Conservation (phyloP, 192 early-diverging fungal species). For the Coemansia erecta region DNA sequence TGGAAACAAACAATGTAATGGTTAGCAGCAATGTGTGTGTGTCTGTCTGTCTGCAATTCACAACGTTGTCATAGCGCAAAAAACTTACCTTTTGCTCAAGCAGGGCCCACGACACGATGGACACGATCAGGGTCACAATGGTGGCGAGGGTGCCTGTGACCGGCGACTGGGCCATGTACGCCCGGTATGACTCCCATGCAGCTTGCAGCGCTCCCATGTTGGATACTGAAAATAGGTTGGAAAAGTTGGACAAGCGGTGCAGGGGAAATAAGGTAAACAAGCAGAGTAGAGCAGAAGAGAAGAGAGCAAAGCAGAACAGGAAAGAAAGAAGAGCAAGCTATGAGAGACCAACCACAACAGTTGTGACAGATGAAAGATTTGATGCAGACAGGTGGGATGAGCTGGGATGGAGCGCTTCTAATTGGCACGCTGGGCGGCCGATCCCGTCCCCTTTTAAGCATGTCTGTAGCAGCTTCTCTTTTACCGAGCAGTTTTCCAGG, state of each 20-base stretch:
- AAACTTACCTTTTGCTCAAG: constrained; percentile 40
- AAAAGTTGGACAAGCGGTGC: not conserved
- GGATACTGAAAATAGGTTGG: not conserved
- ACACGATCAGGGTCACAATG: constrained; percentile 22
- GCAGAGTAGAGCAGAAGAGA: not conserved
- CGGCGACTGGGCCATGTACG: constrained; percentile 40
- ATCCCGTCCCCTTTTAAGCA: no score
- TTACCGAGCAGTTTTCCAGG: no score
- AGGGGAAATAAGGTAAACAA: constrained; percentile 5
- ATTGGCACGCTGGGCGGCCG: no score
- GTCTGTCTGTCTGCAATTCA: no score
- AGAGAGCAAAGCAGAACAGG: no score
- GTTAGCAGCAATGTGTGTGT: not conserved
- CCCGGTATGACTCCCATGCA: constrained; percentile 35
- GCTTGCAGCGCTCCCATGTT: constrained; percentile 34
- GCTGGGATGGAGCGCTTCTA: not conserved
- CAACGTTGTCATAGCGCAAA: not conserved
- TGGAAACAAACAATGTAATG: not conserved
- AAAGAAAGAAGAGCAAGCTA: constrained; percentile 2
- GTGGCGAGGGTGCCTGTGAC: constrained; percentile 21
- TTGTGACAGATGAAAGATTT: not conserved
- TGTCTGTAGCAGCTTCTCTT: no score
- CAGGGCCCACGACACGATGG: constrained; percentile 47
- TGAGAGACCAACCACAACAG: not conserved
- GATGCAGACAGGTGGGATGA: not conserved